A percentile compares a stretch with the other conserved stretches of the same genome.
phyloP scores from a whole-genome alignment of 768 basidiomycete species.

The Phallus indusiatus region DNA sequence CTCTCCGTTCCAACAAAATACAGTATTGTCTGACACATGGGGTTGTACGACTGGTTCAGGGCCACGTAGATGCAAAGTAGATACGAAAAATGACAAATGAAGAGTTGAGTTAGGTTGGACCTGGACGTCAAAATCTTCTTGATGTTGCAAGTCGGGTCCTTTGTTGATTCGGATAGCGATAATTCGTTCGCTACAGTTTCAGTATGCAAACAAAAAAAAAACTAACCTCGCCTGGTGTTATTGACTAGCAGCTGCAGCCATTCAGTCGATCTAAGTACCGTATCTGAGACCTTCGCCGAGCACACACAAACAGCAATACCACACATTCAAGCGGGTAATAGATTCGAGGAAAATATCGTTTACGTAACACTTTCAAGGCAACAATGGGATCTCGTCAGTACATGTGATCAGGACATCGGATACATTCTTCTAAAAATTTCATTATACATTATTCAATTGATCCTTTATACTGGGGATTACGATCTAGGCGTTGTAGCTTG shows the following conservation, averaged over 20 bases:
- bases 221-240: conserved; percentile 54
- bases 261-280: background rate
- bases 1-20: conserved; percentile 86
- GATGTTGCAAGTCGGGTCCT: conserved; percentile 62
- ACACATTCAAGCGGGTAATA: conserved; percentile 50
- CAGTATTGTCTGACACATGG: conserved; percentile 43
- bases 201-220: background rate
- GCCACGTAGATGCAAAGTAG: conserved; percentile 70
- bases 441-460: background rate
- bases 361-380: conserved; percentile 6
- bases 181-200: background rate
- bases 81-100: conserved; percentile 53
- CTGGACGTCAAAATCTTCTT: conserved; percentile 17
- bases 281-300: conserved; percentile 1
- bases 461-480: background rate
- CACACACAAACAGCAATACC: conserved; percentile 52
- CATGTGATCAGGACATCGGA: background rate
- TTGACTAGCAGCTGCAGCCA: conserved; percentile 30
- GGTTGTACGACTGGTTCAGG: conserved; percentile 52
- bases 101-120: conserved; percentile 10
- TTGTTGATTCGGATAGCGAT: background rate
- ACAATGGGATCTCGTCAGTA: background rate
- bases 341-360: background rate
- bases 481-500: conserved; percentile 62
- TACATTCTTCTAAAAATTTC: background rate